phyloP scores from a whole-genome alignment of 208 protist genomes.

The Trichomonas gallinae region DNA sequence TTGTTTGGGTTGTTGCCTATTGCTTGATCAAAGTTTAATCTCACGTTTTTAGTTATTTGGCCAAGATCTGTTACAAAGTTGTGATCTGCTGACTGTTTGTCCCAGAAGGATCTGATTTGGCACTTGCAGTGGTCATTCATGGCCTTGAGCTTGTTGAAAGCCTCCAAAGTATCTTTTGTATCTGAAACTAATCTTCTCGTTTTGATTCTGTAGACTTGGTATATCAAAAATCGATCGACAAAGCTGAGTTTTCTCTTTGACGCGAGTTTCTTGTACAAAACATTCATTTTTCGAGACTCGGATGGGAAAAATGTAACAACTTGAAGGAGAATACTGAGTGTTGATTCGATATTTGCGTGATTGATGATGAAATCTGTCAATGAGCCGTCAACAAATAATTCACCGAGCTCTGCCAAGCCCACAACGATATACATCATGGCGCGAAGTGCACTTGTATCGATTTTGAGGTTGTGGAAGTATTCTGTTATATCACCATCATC shows the following conservation, averaged over 20 bases:
- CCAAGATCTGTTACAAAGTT: not conserved
- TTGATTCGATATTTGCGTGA: too few species aligned
- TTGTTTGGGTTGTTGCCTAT: not conserved
- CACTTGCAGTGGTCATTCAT: not conserved
- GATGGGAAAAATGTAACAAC: not conserved
- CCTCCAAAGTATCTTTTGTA: not conserved
- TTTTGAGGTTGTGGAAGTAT: too few species aligned
- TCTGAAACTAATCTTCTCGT: not conserved
- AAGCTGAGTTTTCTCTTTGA: not conserved
- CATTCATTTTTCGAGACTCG: not conserved
- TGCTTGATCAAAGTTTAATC: not conserved
- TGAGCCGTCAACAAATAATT: too few species aligned
- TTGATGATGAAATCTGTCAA: too few species aligned
- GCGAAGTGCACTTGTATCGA: too few species aligned
- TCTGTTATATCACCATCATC: too few species aligned
- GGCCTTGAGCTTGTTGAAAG: not conserved
- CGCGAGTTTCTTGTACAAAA: not conserved
- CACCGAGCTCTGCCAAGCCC: too few species aligned
- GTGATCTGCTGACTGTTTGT: not conserved
- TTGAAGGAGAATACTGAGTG: not conserved
- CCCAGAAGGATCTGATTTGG: not conserved
- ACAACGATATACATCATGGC: too few species aligned
- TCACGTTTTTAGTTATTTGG: not conserved
- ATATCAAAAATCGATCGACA: not conserved
- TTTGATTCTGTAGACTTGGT: not conserved